Evolutionary conservation across 352 stramenopile species (phyloP).

Genomic region (Phytopythium boreale): DNA sequence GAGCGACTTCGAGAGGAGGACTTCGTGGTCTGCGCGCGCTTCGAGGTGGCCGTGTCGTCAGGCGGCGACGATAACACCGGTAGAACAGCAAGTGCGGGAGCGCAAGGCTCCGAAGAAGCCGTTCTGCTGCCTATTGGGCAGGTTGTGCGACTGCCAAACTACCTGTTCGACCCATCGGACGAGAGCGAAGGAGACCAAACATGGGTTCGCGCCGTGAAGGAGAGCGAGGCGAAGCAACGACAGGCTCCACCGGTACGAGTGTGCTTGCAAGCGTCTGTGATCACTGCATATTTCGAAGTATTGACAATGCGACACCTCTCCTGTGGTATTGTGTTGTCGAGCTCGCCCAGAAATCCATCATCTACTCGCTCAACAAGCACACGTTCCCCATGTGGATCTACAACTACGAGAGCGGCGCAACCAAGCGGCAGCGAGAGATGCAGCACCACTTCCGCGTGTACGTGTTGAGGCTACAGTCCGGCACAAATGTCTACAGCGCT

Average conservation of each 20-base stretch:
- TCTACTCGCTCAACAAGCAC: conserved; percentile 52
- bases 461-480: conserved; percentile 23
- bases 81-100: too few relatives aligned
- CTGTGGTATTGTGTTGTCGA: too few relatives aligned
- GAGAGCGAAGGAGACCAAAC: conserved; percentile 3
- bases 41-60: conserved; percentile 27
- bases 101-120: neutral
- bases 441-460: conserved; percentile 42
- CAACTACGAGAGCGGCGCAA: conserved; percentile 46
- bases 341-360: conserved; percentile 22
- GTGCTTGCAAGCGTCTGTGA: too few relatives aligned
- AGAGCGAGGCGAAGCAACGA: conserved; percentile 21
- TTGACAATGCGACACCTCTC: too few relatives aligned
- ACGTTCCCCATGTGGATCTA: conserved; percentile 53
- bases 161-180: neutral
- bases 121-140: conserved; percentile 8
- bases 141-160: neutral
- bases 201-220: conserved; percentile 24
- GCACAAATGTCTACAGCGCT: neutral
- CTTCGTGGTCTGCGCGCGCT: conserved; percentile 43
- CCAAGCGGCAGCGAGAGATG: conserved; percentile 42
- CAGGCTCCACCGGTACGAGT: conserved; percentile 16
- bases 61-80: neutral
- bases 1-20: conserved; percentile 8
- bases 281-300: too few relatives aligned